These are phyloP conservation scores for Skeletonema menzelii DNA, from an alignment of 108 stramenopile species.

Conservation along the genomic window DNA sequence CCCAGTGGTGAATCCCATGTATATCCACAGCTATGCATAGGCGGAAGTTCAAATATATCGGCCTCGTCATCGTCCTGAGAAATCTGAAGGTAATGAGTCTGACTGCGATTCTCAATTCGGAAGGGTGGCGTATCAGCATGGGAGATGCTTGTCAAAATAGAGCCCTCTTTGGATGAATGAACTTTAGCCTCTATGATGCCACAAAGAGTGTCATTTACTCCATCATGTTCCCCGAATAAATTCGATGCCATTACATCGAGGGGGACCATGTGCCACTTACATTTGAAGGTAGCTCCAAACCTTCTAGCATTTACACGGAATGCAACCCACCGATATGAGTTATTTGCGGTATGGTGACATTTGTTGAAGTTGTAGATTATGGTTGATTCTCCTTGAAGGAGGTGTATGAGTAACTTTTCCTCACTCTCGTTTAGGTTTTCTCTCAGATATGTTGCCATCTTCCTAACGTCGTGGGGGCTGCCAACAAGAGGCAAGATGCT, in stretches of 20 bases:
- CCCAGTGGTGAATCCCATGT: slow-evolving; percentile 4
- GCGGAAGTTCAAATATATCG: slow-evolving; percentile 23
- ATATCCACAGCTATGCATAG: slow-evolving; percentile 21
- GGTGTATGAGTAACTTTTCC: slow-evolving; percentile 1
- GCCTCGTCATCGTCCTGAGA: slow-evolving; percentile 25
- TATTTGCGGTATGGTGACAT: not conserved
- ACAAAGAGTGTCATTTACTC: slow-evolving; percentile 13
- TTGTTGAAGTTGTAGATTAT: slow-evolving; percentile 26
- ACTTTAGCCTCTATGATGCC: slow-evolving; percentile 20
- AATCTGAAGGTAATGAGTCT: slow-evolving; percentile 20
- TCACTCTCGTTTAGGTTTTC: not conserved
- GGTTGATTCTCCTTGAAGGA: slow-evolving; percentile 26
- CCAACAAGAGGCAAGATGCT: slow-evolving; percentile 32
- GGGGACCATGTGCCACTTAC: slow-evolving; percentile 31
- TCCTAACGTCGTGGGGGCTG: slow-evolving; percentile 4
- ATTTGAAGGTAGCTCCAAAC: not conserved
- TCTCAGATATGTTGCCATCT: slow-evolving; percentile 17
- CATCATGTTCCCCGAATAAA: slow-evolving; percentile 21
- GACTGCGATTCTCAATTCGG: slow-evolving; percentile 26
- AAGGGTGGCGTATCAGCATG: slow-evolving; percentile 23
- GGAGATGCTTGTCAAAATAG: slow-evolving; percentile 14
- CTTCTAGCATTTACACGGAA: slow-evolving; percentile 26
- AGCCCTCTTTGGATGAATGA: slow-evolving; percentile 11
- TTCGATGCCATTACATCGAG: not conserved
- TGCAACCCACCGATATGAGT: slow-evolving; percentile 19